Evolutionary conservation across 345 rosid species (phyloP), one percentile per base, ranked within the genome.

Genomic region (Jatropha curcas): DNA sequence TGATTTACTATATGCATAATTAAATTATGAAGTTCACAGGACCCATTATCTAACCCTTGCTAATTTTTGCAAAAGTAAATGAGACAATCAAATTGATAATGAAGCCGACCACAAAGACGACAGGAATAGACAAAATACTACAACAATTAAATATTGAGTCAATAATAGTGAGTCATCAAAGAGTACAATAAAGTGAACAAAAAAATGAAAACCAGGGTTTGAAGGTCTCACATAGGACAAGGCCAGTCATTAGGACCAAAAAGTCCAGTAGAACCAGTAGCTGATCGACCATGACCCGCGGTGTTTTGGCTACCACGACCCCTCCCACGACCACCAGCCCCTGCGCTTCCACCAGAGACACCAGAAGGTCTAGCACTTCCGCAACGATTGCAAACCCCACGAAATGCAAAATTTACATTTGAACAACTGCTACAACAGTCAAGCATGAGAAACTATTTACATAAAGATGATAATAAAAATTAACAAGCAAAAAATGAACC

Each of bases 171-270:
- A 20, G 17, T 65, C 30, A 34, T 22, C 58, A 56, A 48, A 28
- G n/a, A 33, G 35, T 46, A 67, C 46, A 67, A 43, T 16, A 35
- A 63, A 74, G 25, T 12, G 17, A 30, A 41, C 33, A 19, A 27
- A 31, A 67, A 34, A 19, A 69, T 5, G n/a, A 45, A 24, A 63
- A 20, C n/a, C 11, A 17, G 50, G 60, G 33, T 50, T n/a, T n/a
- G 24, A 71, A 71, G 33, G 62, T 68, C 97, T 87, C 93, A 95
- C 99, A 95, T 95, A 53, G 99, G 99, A 81, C 99, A 95, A 82
- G 97, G 48, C 99, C 99, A 95, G 81, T 95, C 99, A 84, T 95
- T 95, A 57, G 98, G 99, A 73, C 98, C 97, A 88, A 95, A 95
- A 35, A 95, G 90, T 46, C 97, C 92, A 11, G 97, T 79, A 73